A percentile compares a stretch with the other conserved stretches of the same genome.
phyloP scores from a whole-genome alignment of 805 yeast genomes.

The Lipomyces anomalus region DNA sequence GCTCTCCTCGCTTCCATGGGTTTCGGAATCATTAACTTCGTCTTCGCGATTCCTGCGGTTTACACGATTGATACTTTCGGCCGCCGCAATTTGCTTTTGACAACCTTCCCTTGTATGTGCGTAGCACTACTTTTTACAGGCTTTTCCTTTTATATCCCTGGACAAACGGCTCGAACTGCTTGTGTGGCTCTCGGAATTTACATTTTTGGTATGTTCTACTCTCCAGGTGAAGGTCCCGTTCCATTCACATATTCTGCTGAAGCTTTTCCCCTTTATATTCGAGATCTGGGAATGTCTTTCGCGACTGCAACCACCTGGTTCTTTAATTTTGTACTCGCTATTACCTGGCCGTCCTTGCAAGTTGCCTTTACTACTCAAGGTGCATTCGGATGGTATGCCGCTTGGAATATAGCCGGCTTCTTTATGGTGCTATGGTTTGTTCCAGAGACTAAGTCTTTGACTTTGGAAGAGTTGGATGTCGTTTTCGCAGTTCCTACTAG shows the following conservation, averaged over 20 bases:
- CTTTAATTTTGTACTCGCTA: constrained; percentile 54
- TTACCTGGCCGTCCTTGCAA: constrained; percentile 73
- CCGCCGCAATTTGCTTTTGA: constrained; percentile 53
- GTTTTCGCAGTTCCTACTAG: constrained; percentile 28
- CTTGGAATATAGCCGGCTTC: constrained; percentile 74
- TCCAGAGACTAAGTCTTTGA: constrained; percentile 60
- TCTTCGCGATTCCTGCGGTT: constrained; percentile 79
- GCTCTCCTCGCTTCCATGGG: constrained; percentile 81
- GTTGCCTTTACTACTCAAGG: constrained; percentile 70
- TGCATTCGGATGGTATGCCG: constrained; percentile 86
- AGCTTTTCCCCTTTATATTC: constrained; percentile 68
- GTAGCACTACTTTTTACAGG: constrained; percentile 46
- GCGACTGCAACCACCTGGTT: constrained; percentile 61
- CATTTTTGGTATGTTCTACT: constrained; percentile 64
- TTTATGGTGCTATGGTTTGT: constrained; percentile 46
- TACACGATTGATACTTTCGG: constrained; percentile 75
- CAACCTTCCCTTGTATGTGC: constrained; percentile 57
- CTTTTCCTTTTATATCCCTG: constrained; percentile 65
- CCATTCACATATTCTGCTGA: constrained; percentile 88
- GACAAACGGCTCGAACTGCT: constrained; percentile 49
- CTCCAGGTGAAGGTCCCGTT: constrained; percentile 84
- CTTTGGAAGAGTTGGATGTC: constrained; percentile 51
- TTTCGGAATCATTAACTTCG: constrained; percentile 72
- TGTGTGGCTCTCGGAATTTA: constrained; percentile 69
- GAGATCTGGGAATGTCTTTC: constrained; percentile 75